These are phyloP conservation scores for Phytophthora hibernalis DNA, from an alignment of 352 stramenopile species.

Conservation along the genomic window DNA sequence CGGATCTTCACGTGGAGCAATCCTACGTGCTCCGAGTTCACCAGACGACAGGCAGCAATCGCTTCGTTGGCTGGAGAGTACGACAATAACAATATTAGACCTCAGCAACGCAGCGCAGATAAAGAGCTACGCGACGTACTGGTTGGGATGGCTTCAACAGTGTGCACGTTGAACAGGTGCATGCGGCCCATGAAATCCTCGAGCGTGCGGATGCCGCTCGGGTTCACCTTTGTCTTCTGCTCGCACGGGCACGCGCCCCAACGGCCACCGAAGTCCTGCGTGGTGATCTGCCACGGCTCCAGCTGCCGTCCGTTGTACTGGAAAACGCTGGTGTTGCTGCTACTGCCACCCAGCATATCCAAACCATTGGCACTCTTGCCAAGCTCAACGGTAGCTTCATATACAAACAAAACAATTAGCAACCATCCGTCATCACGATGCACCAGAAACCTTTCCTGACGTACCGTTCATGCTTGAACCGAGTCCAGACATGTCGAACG, in stretches of 20 bases:
- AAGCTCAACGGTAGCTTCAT: conserved; percentile 50
- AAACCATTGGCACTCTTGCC: conserved; percentile 44
- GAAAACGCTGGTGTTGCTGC: conserved; percentile 49
- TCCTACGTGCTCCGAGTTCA: conserved; percentile 83
- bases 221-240: conserved; percentile 87
- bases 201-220: conserved; percentile 79
- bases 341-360: conserved; percentile 43
- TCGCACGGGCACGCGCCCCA: conserved; percentile 87
- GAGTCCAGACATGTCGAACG: conserved; percentile 80
- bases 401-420: conserved; percentile 26
- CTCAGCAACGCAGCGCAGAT: conserved; percentile 10
- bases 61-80: conserved; percentile 78
- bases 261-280: conserved; percentile 85
- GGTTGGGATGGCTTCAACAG: conserved; percentile 83
- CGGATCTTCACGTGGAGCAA: conserved; percentile 90
- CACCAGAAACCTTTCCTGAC: conserved; percentile 9
- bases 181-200: conserved; percentile 87
- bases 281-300: conserved; percentile 88
- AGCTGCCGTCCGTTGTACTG: conserved; percentile 84
- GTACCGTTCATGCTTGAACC: conserved; percentile 75
- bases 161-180: conserved; percentile 82
- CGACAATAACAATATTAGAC: conserved; percentile 17
- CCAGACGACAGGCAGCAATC: conserved; percentile 80
- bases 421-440: neutral
- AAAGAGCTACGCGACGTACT: conserved; percentile 62